Conservation (phyloP, 805 yeast genomes). For the Yarrowia sp. region DNA sequence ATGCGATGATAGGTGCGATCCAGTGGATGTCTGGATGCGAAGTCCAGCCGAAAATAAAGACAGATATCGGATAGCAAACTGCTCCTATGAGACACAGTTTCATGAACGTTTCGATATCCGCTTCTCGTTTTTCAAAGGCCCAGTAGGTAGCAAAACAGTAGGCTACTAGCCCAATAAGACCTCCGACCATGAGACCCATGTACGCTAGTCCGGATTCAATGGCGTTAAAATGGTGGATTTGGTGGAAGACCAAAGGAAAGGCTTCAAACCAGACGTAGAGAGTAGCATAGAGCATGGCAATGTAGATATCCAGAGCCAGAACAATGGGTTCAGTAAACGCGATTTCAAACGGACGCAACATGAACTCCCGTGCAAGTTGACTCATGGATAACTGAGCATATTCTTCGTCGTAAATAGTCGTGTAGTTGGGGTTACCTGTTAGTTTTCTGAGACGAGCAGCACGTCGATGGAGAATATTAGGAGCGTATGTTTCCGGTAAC, state of each 20-base stretch:
- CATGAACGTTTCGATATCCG: neutral
- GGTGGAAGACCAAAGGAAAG: slow-evolving; percentile 50
- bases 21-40: slow-evolving; percentile 45
- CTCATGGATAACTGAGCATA: slow-evolving; percentile 34
- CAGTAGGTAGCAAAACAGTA: slow-evolving; percentile 11
- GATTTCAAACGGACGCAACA: slow-evolving; percentile 43
- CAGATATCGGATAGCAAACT: slow-evolving; percentile 43
- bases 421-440: slow-evolving; percentile 48
- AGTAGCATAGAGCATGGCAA: slow-evolving; percentile 49
- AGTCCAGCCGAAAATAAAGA: slow-evolving; percentile 53
- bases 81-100: slow-evolving; percentile 42
- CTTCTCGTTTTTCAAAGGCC: neutral
- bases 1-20: slow-evolving; percentile 49
- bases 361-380: slow-evolving; percentile 26
- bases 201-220: slow-evolving; percentile 47
- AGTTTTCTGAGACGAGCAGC: slow-evolving; percentile 47
- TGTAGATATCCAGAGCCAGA: slow-evolving; percentile 47
- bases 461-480: slow-evolving; percentile 47
- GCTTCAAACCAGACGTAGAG: slow-evolving; percentile 57
- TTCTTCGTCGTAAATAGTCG: slow-evolving; percentile 44
- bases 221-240: slow-evolving; percentile 44
- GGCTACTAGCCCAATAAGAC: slow-evolving; percentile 30
- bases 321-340: slow-evolving; percentile 51
- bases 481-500: slow-evolving; percentile 51
- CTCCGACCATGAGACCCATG: slow-evolving; percentile 45